Conservation (phyloP, 2,329 filamentous ascomycete species). For the Nakataea oryzae region DNA sequence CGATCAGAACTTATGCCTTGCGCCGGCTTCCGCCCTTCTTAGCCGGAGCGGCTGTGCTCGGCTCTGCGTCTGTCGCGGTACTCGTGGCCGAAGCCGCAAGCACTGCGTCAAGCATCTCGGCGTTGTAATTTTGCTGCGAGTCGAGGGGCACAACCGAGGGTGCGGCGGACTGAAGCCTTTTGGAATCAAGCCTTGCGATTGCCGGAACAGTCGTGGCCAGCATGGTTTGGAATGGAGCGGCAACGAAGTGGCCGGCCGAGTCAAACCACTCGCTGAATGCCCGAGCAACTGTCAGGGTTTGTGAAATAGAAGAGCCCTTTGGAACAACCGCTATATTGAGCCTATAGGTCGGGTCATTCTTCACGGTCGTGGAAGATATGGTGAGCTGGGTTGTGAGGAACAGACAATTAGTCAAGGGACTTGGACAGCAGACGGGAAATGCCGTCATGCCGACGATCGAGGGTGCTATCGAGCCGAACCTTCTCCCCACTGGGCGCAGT, state of each 20-base stretch:
- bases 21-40: slow-evolving; percentile 35
- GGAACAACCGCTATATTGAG: slow-evolving; percentile 51
- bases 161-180: slow-evolving; percentile 31
- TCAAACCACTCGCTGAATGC: slow-evolving; percentile 74
- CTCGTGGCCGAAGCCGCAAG: slow-evolving; percentile 20
- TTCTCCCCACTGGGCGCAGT: slow-evolving; percentile 53
- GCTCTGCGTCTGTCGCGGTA: slow-evolving; percentile 8
- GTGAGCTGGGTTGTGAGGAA: slow-evolving; percentile 44
- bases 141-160: slow-evolving; percentile 24
- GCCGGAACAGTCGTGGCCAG: slow-evolving; percentile 57
- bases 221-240: slow-evolving; percentile 68
- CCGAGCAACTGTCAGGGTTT: slow-evolving; percentile 44
- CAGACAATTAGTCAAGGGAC: neutral
- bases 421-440: neutral
- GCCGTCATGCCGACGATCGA: neutral
- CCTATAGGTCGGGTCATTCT: slow-evolving; percentile 74
- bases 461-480: slow-evolving; percentile 17
- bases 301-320: slow-evolving; percentile 21
- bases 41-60: slow-evolving; percentile 11
- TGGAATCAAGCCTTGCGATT: slow-evolving; percentile 57
- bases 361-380: slow-evolving; percentile 63
- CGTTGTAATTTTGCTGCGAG: slow-evolving; percentile 19
- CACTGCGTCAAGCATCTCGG: slow-evolving; percentile 39
- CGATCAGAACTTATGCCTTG: slow-evolving; percentile 22
- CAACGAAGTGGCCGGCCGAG: slow-evolving; percentile 58